Conservation (phyloP, 2,329 filamentous ascomycete genomes). For the Eutypa lata region DNA sequence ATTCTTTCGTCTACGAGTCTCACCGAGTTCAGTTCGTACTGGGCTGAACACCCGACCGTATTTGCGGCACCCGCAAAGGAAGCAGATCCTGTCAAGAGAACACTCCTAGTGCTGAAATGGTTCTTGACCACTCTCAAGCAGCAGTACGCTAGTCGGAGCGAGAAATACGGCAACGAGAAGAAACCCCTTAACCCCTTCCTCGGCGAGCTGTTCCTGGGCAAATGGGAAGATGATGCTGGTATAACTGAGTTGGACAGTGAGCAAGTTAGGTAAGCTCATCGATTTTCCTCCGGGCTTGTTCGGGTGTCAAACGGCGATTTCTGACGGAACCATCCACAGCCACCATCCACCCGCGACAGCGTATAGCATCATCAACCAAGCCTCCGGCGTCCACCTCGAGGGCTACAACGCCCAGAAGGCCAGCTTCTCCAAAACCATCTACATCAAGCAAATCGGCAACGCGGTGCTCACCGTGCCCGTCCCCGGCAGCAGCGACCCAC, state of each 20-base stretch:
- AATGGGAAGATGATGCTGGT: constrained; percentile 29
- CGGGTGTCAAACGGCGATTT: not conserved
- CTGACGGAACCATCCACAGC: constrained; percentile 20
- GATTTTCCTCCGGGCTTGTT: not conserved
- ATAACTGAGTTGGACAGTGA: constrained; percentile 36
- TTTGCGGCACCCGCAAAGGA: constrained; percentile 47
- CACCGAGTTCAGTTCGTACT: constrained; percentile 49
- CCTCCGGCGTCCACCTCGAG: constrained; percentile 43
- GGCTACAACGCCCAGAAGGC: constrained; percentile 52
- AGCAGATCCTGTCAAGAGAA: constrained; percentile 37
- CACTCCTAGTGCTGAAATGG: constrained; percentile 44
- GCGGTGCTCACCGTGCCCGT: constrained; percentile 47
- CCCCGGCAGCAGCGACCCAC: constrained; percentile 21
- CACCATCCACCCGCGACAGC: constrained; percentile 54
- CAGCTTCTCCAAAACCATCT: constrained; percentile 46
- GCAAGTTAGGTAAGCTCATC: constrained; percentile 37
- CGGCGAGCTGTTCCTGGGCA: constrained; percentile 45
- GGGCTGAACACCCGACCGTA: constrained; percentile 45
- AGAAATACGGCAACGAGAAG: constrained; percentile 45
- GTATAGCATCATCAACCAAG: constrained; percentile 43
- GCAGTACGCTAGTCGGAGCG: constrained; percentile 43
- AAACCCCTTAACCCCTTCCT: constrained; percentile 53
- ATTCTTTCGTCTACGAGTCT: constrained; percentile 46
- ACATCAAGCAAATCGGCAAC: constrained; percentile 49
- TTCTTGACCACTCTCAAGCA: constrained; percentile 46